Percentiles rank a stretch among this genome's conserved stretches.
Evolutionary conservation across 441 rosid species (phyloP).

Genomic region (Syzygium malaccense): DNA sequence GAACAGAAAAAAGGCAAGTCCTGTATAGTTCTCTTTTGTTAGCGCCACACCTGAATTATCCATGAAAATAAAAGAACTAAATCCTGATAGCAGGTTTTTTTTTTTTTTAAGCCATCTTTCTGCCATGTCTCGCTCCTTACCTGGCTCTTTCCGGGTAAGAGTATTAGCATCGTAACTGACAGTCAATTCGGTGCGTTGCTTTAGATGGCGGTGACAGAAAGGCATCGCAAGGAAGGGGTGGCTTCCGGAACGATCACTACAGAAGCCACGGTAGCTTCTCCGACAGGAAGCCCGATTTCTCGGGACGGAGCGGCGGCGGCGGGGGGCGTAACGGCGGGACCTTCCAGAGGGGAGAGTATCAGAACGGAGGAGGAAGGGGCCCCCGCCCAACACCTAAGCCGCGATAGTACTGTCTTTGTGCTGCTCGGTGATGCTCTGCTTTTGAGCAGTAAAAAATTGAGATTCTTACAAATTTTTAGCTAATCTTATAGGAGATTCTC

Average conservation of each 20-base stretch:
- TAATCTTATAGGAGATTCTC: not conserved
- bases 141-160: not conserved
- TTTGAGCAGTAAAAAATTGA: not conserved
- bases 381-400: slow-evolving; percentile 18
- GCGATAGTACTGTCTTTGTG: not conserved
- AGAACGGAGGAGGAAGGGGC: slow-evolving; percentile 28
- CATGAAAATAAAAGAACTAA: not conserved
- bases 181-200: not conserved
- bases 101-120: not conserved
- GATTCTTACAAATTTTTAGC: not conserved
- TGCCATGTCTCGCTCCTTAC: not conserved
- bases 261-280: slow-evolving; percentile 30
- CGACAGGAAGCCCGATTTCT: slow-evolving; percentile 28
- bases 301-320: slow-evolving; percentile 18
- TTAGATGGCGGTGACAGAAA: slow-evolving; percentile 7
- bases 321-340: slow-evolving; percentile 27
- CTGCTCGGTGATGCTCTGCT: not conserved
- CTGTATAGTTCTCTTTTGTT: not conserved
- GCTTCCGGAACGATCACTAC: slow-evolving; percentile 30
- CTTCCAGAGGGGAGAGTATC: slow-evolving; percentile 27
- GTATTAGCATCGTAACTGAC: not conserved
- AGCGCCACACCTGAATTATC: not conserved
- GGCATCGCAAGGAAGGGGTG: slow-evolving; percentile 24
- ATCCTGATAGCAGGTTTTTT: not conserved
- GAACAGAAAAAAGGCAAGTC: slow-evolving; percentile 57